Percentiles rank a stretch among this genome's conserved stretches.
These are phyloP conservation scores for Penicillium polonicum DNA, from an alignment of 2,329 filamentous ascomycete species.

Conservation along the genomic window DNA sequence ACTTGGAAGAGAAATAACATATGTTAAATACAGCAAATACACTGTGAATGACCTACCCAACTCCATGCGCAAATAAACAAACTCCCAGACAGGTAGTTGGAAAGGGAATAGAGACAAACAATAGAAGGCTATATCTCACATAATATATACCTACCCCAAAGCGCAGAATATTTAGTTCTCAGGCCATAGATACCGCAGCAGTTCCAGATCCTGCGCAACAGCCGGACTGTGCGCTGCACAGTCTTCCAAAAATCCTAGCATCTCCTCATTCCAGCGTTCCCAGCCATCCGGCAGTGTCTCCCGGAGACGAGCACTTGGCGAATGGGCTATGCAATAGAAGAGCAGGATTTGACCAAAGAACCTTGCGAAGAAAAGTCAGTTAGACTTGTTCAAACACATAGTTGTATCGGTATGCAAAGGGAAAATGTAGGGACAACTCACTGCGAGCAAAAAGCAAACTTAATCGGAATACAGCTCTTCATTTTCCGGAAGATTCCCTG, in stretches of 20 bases:
- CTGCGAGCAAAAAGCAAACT: slow-evolving; percentile 44
- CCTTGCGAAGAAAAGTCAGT: slow-evolving; percentile 18
- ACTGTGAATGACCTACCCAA: background rate
- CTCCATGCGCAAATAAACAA: slow-evolving; percentile 7
- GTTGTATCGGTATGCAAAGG: background rate
- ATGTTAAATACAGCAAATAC: background rate
- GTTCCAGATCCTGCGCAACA: slow-evolving; percentile 41
- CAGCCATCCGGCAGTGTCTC: slow-evolving; percentile 39
- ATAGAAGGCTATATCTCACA: background rate
- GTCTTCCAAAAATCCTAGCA: slow-evolving; percentile 42
- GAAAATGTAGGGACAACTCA: slow-evolving; percentile 15
- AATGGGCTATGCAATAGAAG: slow-evolving; percentile 44
- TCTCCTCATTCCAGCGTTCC: slow-evolving; percentile 44
- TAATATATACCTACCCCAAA: background rate
- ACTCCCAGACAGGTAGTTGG: background rate
- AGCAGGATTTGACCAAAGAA: slow-evolving; percentile 46
- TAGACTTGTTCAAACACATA: too few relatives aligned
- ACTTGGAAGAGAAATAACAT: background rate
- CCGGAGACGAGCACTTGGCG: slow-evolving; percentile 35
- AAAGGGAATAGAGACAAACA: background rate
- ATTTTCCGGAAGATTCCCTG: slow-evolving; percentile 42
- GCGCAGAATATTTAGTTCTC: slow-evolving; percentile 6
- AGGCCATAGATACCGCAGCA: slow-evolving; percentile 34
- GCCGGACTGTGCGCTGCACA: slow-evolving; percentile 41
- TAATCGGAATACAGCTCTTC: slow-evolving; percentile 45